These are phyloP conservation scores for Amanita phalloides DNA, from an alignment of 768 basidiomycete species.

Conservation along the genomic window DNA sequence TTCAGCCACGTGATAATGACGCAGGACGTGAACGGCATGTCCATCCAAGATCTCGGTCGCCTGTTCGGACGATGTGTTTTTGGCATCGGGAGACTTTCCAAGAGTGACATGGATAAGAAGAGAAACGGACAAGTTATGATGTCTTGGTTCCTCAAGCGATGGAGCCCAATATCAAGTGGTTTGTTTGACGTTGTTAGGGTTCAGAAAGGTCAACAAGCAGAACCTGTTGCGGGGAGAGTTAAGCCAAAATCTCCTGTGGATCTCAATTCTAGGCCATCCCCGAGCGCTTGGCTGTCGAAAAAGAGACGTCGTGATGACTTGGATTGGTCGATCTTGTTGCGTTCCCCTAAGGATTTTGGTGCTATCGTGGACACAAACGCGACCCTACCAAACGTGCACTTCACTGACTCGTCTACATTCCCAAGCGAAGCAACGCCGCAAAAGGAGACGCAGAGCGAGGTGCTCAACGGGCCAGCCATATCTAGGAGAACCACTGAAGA, in stretches of 20 bases:
- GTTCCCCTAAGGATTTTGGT: not conserved
- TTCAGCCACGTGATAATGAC: slow-evolving; percentile 29
- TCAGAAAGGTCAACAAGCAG: not conserved
- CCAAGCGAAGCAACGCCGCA: not conserved
- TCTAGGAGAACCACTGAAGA: not conserved
- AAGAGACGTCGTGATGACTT: not conserved
- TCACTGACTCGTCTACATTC: not conserved
- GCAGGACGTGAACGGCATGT: slow-evolving; percentile 22
- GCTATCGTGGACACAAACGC: not conserved
- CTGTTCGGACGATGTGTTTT: slow-evolving; percentile 26
- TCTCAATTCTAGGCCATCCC: not conserved
- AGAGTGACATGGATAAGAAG: not conserved
- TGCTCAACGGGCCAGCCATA: not conserved
- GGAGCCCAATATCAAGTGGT: slow-evolving; percentile 20
- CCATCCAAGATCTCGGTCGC: slow-evolving; percentile 18
- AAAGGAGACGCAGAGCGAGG: not conserved
- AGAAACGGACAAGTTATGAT: slow-evolving; percentile 18
- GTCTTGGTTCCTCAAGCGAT: slow-evolving; percentile 24
- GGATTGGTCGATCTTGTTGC: not conserved
- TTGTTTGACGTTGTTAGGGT: slow-evolving; percentile 18
- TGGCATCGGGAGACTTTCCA: slow-evolving; percentile 13
- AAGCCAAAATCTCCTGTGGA: not conserved
- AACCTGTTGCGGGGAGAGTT: not conserved
- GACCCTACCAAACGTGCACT: not conserved
- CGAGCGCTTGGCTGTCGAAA: not conserved